A percentile compares a stretch with the other conserved stretches of the same genome.
Evolutionary conservation across 2,329 filamentous ascomycete genomes (phyloP).

Genomic region (Aspergillus aculeatus): DNA sequence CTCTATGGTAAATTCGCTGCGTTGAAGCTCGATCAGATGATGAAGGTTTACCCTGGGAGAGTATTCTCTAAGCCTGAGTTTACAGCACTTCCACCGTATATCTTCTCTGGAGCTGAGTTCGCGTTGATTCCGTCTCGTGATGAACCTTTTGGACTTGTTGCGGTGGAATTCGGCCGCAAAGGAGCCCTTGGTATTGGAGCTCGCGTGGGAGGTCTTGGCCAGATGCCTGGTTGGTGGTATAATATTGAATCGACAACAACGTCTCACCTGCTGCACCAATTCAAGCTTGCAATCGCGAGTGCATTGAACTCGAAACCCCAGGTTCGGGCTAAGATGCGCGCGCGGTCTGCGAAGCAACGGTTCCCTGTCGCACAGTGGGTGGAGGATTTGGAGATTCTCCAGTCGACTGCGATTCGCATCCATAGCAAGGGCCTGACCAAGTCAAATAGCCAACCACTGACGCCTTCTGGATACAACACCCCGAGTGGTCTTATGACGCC

Average conservation of each 20-base stretch:
- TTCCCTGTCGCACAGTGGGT: slow-evolving; percentile 69
- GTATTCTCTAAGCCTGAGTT: slow-evolving; percentile 70
- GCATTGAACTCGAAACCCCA: slow-evolving; percentile 58
- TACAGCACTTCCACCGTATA: slow-evolving; percentile 64
- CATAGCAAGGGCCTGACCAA: slow-evolving; percentile 47
- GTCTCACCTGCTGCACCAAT: slow-evolving; percentile 63
- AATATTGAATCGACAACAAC: slow-evolving; percentile 66
- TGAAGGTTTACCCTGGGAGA: slow-evolving; percentile 63
- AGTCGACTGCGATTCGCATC: slow-evolving; percentile 59
- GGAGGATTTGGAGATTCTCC: slow-evolving; percentile 62
- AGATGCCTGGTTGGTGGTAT: slow-evolving; percentile 72
- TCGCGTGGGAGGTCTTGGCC: slow-evolving; percentile 65
- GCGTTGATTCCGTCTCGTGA: slow-evolving; percentile 67
- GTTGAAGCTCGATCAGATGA: slow-evolving; percentile 62
- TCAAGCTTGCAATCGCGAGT: slow-evolving; percentile 62
- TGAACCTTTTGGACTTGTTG: slow-evolving; percentile 67
- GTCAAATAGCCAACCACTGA: slow-evolving; percentile 32
- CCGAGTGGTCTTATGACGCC: slow-evolving; percentile 40
- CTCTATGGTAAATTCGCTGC: slow-evolving; percentile 68
- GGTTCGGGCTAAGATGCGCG: slow-evolving; percentile 62
- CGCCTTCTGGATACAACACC: slow-evolving; percentile 44
- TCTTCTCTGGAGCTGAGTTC: slow-evolving; percentile 68
- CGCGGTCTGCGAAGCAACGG: slow-evolving; percentile 62
- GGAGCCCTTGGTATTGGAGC: slow-evolving; percentile 66
- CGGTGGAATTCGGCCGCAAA: slow-evolving; percentile 67